Conservation (phyloP, 805 yeast genomes). For the Starmerella apis region DNA sequence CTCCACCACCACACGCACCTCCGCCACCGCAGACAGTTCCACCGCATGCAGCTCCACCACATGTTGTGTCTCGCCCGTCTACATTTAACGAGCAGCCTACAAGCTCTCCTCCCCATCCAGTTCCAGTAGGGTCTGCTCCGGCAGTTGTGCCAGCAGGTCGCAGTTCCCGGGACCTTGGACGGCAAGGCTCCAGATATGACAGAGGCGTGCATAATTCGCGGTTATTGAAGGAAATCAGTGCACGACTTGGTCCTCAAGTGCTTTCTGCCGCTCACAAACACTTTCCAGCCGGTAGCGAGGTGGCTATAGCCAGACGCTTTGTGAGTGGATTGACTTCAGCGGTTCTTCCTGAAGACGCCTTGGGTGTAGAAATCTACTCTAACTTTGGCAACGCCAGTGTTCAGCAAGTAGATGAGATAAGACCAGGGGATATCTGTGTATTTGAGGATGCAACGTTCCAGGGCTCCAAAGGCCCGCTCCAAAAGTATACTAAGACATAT, state of each 20-base stretch:
- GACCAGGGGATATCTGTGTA: constrained; percentile 77
- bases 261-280: constrained; percentile 33
- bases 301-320: neutral
- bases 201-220: constrained; percentile 26
- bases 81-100: neutral
- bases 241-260: constrained; percentile 43
- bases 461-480: constrained; percentile 47
- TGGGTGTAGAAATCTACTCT: constrained; percentile 61
- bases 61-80: neutral
- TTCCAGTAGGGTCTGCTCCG: constrained; percentile 26
- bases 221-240: constrained; percentile 41
- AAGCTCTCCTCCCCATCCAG: constrained; percentile 24
- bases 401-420: constrained; percentile 48
- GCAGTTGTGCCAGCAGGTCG: constrained; percentile 14
- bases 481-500: constrained; percentile 46
- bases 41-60: neutral
- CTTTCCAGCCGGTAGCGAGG: constrained; percentile 3
- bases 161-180: constrained; percentile 29
- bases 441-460: constrained; percentile 66
- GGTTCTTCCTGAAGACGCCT: neutral
- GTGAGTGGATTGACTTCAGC: neutral
- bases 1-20: neutral
- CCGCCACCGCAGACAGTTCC: neutral
- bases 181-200: neutral
- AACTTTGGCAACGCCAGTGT: constrained; percentile 43